These are phyloP conservation scores for Macrophomina pseudophaseolina DNA, from an alignment of 2,329 filamentous ascomycete genomes.

Conservation along the genomic window DNA sequence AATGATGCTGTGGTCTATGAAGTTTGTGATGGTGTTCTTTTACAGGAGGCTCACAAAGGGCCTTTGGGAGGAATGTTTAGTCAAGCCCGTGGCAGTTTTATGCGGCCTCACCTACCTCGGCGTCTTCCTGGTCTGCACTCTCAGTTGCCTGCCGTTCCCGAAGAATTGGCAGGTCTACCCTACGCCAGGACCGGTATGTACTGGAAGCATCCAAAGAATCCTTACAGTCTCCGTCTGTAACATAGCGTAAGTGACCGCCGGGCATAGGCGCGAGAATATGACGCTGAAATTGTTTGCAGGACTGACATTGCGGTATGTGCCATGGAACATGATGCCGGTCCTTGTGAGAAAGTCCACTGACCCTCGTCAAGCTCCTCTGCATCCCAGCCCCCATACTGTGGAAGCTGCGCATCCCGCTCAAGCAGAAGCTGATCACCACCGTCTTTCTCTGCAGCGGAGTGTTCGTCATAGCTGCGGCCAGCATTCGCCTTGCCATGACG, in stretches of 20 bases:
- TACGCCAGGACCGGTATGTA: constrained; percentile 35
- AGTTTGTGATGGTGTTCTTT: constrained; percentile 39
- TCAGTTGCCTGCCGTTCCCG: constrained; percentile 35
- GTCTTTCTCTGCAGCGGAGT: constrained; percentile 42
- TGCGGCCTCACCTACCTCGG: constrained; percentile 38
- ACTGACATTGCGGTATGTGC: neutral
- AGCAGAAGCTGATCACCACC: constrained; percentile 40
- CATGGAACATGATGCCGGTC: neutral
- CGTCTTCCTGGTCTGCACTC: constrained; percentile 40
- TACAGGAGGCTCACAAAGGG: constrained; percentile 34
- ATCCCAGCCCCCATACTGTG: constrained; percentile 44
- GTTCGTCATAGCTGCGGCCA: constrained; percentile 45
- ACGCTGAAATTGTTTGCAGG: neutral
- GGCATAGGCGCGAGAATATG: too few relatives aligned
- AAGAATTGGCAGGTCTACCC: constrained; percentile 39
- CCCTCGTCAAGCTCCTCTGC: constrained; percentile 39
- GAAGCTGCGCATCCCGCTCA: constrained; percentile 37
- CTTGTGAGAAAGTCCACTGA: constrained; percentile 24
- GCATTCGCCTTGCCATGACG: constrained; percentile 40
- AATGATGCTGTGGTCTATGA: constrained; percentile 43
- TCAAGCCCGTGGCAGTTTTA: neutral
- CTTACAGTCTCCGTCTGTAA: constrained; percentile 38
- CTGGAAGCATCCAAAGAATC: constrained; percentile 38
- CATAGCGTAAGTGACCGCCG: constrained; percentile 28
- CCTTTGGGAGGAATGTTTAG: neutral